Base-by-base conservation (phyloP, 208 protist genomes). In the Naegleria gruberi region DNA sequence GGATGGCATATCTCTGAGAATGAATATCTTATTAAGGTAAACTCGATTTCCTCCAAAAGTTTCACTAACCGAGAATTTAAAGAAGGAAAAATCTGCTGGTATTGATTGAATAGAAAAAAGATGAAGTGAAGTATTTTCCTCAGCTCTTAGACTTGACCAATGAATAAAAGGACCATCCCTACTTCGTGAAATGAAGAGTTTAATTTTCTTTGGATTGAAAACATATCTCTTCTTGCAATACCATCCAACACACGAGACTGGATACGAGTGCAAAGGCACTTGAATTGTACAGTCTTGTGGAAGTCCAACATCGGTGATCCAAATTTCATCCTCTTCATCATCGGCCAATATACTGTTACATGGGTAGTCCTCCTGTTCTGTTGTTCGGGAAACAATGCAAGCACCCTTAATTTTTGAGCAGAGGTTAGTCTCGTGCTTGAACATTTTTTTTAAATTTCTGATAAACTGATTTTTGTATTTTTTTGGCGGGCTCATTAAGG, bases 221-320 rank as follows among this genome's bases (percentile, higher is more conserved):
- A 87, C 34, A 41, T 87, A 87, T 55, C 34, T 45, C n/a, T 87
- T 87, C 5, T 87, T 30, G 83, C 83, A 87, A 23, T 40, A 87
- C 83, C 83, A 87, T 40, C 83, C 83, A 7, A 46, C 82, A 65
- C 51, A 65, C 30, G 19, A 10, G 30, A 65, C 12, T 1, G 51
- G 30, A 65, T 23, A 65, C 2, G 51, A 4, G 30, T 65, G 51
- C 15, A 23, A 23, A 37, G 65, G 30, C 12, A 77, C 0, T 30
- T 37, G 17, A 37, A 77, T 77, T 8, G n/a, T 77, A 37, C 30
- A 77, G 7, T 77, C 65, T 77, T 77, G 65, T 12, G 65, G 65
- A 4, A 77, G 30, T 30, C 65, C 65, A 1, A 37, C 65, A 19
- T 77, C 65, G 34, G 26, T 77, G 8, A 77, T 77, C 65, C 65